Percentiles rank a stretch among this genome's conserved stretches.
Evolutionary conservation across 2,329 filamentous ascomycete species (phyloP).

Genomic region (Phialocephala subalpina): DNA sequence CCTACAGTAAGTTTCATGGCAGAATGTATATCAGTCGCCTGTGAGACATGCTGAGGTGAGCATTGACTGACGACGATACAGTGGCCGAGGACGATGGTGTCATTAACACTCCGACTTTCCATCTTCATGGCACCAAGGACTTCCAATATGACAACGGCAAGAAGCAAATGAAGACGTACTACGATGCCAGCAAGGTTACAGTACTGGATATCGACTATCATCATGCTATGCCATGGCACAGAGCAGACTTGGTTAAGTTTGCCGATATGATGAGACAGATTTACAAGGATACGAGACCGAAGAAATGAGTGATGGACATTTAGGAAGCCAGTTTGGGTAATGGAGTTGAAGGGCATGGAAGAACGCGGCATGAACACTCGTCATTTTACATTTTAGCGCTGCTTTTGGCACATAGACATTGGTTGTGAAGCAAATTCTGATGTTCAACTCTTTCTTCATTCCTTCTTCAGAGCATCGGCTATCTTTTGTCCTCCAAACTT

Average conservation of each 20-base stretch:
- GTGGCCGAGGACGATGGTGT: slow-evolving; percentile 20
- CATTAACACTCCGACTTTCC: slow-evolving; percentile 31
- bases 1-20: slow-evolving; percentile 22
- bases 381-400: neutral
- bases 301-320: neutral
- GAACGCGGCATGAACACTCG: neutral
- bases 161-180: slow-evolving; percentile 28
- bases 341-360: neutral
- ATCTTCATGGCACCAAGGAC: slow-evolving; percentile 36
- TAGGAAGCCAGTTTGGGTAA: neutral
- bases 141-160: slow-evolving; percentile 29
- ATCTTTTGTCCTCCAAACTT: slow-evolving; percentile 13
- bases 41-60: neutral
- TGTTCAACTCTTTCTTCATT: neutral
- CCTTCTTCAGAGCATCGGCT: neutral
- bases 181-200: slow-evolving; percentile 25
- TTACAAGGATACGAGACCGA: slow-evolving; percentile 37
- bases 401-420: neutral
- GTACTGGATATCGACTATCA: slow-evolving; percentile 37
- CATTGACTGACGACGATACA: slow-evolving; percentile 8
- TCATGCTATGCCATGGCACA: slow-evolving; percentile 39
- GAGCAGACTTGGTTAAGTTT: slow-evolving; percentile 29
- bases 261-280: slow-evolving; percentile 26
- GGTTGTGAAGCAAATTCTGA: neutral
- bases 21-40: neutral